Evolutionary conservation across 768 basidiomycete species (phyloP), one percentile per base, ranked within the genome.

Genomic region (Gymnopilus junonius): DNA sequence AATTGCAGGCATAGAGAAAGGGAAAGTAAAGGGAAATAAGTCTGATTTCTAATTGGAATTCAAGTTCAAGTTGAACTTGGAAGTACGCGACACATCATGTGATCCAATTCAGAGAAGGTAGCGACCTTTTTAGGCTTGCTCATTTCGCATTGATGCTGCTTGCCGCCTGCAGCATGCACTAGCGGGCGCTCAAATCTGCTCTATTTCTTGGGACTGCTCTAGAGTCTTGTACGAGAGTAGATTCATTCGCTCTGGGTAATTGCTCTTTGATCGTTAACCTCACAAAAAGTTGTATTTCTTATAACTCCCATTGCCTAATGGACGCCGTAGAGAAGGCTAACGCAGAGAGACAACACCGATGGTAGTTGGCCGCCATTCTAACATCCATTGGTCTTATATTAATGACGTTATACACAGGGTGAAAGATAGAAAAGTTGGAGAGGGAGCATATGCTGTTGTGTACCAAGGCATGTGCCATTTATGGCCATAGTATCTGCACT

Each of bases 371-470:
- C n/a, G n/a, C n/a, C 57, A 43, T 35, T 25, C 8, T 20, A n/a
- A 6, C n/a, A 31, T 60, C 7, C 55, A 15, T 27, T n/a, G 27
- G 17, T 27, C 21, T 20, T 20, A 21, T 23, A 11, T 11, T 31
- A 39, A 31, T 53, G 48, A 32, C 35, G 12, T 14, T 23, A 51
- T 60, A 34, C 55, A 21, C 58, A 93, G 92, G 92, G 80, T 82
- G 14, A 94, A 94, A 70, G 91, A 91, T 71, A 85, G 83, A 69
- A 94, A 94, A 73, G 85, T 93, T 59, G 92, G 92, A 69, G 92
- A 94, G 75, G 97, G 97, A 76, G 92, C 96, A 14, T 99, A 95
- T 74, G 96, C 97, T 56, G 95, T 96, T 46, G 95, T 98, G 2
- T 98, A 97, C 77, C 85, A 87, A 88, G 95, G 95, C 90, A 48